phyloP scores from a whole-genome alignment of 768 basidiomycete species.

The Suillus sp. region DNA sequence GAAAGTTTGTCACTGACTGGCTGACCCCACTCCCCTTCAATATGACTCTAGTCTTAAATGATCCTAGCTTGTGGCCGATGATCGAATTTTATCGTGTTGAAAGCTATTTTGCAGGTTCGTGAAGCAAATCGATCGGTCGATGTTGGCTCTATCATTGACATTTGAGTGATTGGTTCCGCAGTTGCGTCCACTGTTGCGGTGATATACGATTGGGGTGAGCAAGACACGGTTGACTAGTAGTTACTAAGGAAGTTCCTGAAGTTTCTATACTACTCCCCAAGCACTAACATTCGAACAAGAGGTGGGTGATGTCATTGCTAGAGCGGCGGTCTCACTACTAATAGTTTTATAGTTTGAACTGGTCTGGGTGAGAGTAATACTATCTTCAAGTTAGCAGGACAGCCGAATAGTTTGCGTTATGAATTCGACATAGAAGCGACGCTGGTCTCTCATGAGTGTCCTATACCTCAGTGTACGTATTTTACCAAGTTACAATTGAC shows the following conservation, averaged over 20 bases:
- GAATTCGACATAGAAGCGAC: background rate
- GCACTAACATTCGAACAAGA: background rate
- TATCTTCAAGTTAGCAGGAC: background rate
- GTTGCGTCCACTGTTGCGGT: background rate
- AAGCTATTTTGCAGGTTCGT: background rate
- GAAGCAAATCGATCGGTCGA: background rate
- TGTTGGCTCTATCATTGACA: background rate
- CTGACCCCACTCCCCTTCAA: background rate
- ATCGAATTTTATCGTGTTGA: background rate
- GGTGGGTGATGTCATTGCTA: background rate
- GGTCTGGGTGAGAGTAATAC: background rate
- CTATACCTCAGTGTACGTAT: background rate
- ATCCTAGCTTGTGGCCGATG: background rate
- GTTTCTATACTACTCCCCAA: background rate
- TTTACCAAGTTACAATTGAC: background rate
- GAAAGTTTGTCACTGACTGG: background rate
- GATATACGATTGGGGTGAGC: background rate
- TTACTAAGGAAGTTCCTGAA: background rate
- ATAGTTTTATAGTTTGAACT: background rate
- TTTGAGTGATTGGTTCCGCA: background rate
- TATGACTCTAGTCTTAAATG: background rate
- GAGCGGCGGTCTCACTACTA: background rate
- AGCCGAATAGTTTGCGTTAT: background rate
- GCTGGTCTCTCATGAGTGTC: background rate
- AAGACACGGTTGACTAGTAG: background rate